These are phyloP conservation scores for Talaromyces sp. DNA, from an alignment of 2,329 filamentous ascomycete species.

Conservation along the genomic window DNA sequence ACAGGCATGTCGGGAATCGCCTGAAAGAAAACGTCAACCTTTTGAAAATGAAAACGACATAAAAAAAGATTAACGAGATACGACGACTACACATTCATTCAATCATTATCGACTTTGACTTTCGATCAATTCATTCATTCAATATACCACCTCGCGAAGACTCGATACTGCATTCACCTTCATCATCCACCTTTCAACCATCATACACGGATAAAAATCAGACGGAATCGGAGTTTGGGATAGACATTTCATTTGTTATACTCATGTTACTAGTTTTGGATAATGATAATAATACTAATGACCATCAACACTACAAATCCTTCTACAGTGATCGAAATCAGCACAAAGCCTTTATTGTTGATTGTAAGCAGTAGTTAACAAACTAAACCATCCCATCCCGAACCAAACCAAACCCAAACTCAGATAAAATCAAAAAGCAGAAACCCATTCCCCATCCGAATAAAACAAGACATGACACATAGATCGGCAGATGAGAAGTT, in stretches of 20 bases:
- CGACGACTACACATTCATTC: neutral
- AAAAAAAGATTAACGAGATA: constrained; percentile 2
- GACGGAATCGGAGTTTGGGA: constrained; percentile 7
- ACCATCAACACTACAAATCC: neutral
- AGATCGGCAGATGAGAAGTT: constrained; percentile 31
- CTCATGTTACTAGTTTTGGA: neutral
- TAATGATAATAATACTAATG: constrained; percentile 8
- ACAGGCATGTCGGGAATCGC: neutral
- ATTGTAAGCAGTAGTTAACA: neutral
- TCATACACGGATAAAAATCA: neutral
- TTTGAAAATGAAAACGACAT: neutral
- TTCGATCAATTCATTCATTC: neutral
- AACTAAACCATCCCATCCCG: constrained; percentile 6
- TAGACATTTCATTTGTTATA: constrained; percentile 2
- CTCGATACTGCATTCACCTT: neutral
- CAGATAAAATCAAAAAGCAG: neutral
- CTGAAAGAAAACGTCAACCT: neutral
- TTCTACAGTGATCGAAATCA: neutral
- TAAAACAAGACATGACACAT: neutral
- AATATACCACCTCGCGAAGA: constrained; percentile 11
- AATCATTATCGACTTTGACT: neutral
- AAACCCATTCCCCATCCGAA: neutral
- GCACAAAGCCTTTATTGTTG: neutral
- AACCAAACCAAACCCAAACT: constrained; percentile 5
- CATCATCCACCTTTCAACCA: neutral